These are phyloP conservation scores for Ruellia speciosa DNA, from an alignment of 305 asterid species.

Conservation along the genomic window DNA sequence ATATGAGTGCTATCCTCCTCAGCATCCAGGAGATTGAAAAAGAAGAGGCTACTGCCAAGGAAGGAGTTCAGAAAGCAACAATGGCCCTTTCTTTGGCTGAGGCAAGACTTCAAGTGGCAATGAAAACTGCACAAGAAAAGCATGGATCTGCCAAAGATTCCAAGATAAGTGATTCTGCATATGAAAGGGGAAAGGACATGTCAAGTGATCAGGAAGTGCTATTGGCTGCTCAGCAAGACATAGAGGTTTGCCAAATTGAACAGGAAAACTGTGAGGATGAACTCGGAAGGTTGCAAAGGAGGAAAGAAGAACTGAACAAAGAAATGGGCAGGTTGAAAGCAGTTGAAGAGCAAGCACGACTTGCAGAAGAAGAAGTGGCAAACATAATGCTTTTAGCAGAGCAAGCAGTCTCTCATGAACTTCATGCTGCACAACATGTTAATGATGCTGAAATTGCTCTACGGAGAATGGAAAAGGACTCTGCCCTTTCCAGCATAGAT, in stretches of 20 bases:
- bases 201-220: constrained; percentile 42
- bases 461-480: constrained; percentile 69
- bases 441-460: constrained; percentile 79
- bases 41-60: constrained; percentile 71
- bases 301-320: constrained; percentile 78
- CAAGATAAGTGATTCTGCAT: constrained; percentile 14
- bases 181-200: constrained; percentile 36
- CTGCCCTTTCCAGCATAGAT: constrained; percentile 41
- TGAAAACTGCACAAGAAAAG: constrained; percentile 36
- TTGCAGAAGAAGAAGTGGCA: constrained; percentile 84
- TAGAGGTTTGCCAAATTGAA: constrained; percentile 49
- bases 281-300: constrained; percentile 53
- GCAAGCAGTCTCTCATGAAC: constrained; percentile 91
- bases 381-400: constrained; percentile 94
- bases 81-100: constrained; percentile 77
- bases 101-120: constrained; percentile 59
- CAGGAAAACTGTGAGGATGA: constrained; percentile 59
- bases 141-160: not conserved
- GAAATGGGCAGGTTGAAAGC: constrained; percentile 67
- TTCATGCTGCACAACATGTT: constrained; percentile 79
- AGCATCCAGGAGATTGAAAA: constrained; percentile 47
- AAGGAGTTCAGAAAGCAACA: constrained; percentile 61
- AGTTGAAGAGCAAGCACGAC: constrained; percentile 60
- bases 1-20: constrained; percentile 41
- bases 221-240: constrained; percentile 52